A percentile compares a stretch with the other conserved stretches of the same genome.
Conservation (phyloP, 495 filamentous ascomycete species). For the Venustampulla echinocandica region DNA sequence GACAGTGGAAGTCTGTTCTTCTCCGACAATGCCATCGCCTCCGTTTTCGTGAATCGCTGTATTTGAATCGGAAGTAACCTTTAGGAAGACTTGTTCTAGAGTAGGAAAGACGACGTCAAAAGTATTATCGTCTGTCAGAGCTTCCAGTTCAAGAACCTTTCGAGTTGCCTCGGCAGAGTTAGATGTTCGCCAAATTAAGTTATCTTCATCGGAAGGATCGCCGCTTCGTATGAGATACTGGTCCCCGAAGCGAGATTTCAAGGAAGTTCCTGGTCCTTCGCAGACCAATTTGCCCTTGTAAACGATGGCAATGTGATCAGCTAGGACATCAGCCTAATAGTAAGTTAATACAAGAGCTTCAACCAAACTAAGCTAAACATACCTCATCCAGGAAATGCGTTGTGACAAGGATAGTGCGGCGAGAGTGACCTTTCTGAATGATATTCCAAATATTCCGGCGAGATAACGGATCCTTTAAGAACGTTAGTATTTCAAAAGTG, state of each 20-base stretch:
- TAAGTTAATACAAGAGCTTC: not conserved
- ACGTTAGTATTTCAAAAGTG: not conserved
- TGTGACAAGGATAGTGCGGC: slow-evolving; percentile 26
- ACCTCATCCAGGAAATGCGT: slow-evolving; percentile 34
- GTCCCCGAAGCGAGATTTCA: slow-evolving; percentile 23
- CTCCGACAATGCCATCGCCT: slow-evolving; percentile 20
- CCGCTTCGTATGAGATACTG: slow-evolving; percentile 17
- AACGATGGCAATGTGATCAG: slow-evolving; percentile 30
- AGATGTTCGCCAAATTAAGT: slow-evolving; percentile 13
- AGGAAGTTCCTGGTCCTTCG: slow-evolving; percentile 25
- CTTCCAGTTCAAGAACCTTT: slow-evolving; percentile 20
- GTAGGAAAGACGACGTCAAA: slow-evolving; percentile 19
- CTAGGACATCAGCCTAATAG: slow-evolving; percentile 25
- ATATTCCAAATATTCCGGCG: slow-evolving; percentile 44
- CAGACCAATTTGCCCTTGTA: slow-evolving; percentile 28
- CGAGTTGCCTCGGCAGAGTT: slow-evolving; percentile 19
- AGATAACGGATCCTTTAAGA: slow-evolving; percentile 31
- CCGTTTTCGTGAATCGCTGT: slow-evolving; percentile 15
- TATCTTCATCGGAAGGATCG: slow-evolving; percentile 2
- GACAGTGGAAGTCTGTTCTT: slow-evolving; percentile 7
- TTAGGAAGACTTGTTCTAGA: slow-evolving; percentile 19
- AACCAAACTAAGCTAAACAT: not conserved
- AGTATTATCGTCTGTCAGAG: slow-evolving; percentile 9
- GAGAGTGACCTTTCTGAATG: slow-evolving; percentile 32
- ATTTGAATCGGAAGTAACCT: slow-evolving; percentile 14